Conservation (phyloP, 1,139 yeast species). For the Wickerhamomyces sp. region DNA sequence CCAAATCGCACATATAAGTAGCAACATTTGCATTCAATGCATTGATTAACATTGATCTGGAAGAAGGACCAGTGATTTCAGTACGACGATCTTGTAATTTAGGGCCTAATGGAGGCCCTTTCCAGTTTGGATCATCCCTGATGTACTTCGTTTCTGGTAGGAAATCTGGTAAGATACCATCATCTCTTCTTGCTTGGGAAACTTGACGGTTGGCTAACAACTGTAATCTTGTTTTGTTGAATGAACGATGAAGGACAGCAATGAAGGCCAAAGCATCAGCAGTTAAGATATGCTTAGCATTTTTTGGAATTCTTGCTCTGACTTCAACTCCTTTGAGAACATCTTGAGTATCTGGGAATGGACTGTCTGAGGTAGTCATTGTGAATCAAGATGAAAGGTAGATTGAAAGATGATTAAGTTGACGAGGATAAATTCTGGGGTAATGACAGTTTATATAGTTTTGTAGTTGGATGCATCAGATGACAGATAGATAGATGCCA, state of each 20-base stretch:
- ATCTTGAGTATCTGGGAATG: slow-evolving; percentile 49
- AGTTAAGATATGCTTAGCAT: slow-evolving; percentile 55
- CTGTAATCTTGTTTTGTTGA: slow-evolving; percentile 55
- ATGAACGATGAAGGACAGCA: slow-evolving; percentile 69
- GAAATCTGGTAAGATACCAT: slow-evolving; percentile 67
- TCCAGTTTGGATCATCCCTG: slow-evolving; percentile 73
- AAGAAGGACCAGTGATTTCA: slow-evolving; percentile 65
- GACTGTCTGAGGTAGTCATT: slow-evolving; percentile 25
- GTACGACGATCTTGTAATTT: slow-evolving; percentile 75
- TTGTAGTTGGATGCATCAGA: background rate
- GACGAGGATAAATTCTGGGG: background rate
- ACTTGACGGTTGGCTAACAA: slow-evolving; percentile 56
- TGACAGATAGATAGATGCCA: background rate
- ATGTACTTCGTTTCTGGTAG: slow-evolving; percentile 66
- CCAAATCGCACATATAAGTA: slow-evolving; percentile 73
- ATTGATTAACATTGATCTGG: slow-evolving; percentile 68
- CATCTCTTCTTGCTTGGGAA: slow-evolving; percentile 59
- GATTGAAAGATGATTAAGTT: background rate
- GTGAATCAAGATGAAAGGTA: background rate
- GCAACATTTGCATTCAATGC: slow-evolving; percentile 66
- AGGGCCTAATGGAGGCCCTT: slow-evolving; percentile 71
- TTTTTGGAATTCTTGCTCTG: slow-evolving; percentile 46
- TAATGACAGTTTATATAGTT: background rate
- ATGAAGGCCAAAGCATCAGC: slow-evolving; percentile 68
- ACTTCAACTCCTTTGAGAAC: slow-evolving; percentile 49